A percentile compares a stretch with the other conserved stretches of the same genome.
These are phyloP conservation scores for Pleurotus tuber-regium DNA, from an alignment of 768 basidiomycete species.

Conservation along the genomic window DNA sequence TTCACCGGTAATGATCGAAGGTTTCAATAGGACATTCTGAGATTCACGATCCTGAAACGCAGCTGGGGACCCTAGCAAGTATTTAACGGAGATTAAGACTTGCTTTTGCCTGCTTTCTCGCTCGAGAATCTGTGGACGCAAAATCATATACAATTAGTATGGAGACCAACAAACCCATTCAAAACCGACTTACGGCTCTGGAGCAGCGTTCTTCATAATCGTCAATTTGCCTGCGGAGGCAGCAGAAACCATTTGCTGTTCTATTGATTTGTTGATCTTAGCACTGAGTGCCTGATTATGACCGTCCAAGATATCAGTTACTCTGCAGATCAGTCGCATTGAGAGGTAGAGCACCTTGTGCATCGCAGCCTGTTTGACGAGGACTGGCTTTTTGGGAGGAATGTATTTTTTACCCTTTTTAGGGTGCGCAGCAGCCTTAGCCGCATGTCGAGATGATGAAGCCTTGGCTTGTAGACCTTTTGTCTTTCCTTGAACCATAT, in stretches of 20 bases:
- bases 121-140: too few relatives aligned
- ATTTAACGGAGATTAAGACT: too few relatives aligned
- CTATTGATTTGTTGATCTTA: slow-evolving; percentile 91
- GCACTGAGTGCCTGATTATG: slow-evolving; percentile 69
- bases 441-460: slow-evolving; percentile 52
- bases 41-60: too few relatives aligned
- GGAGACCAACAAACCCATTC: too few relatives aligned
- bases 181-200: slow-evolving; percentile 41
- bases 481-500: slow-evolving; percentile 85
- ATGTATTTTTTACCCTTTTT: slow-evolving; percentile 81
- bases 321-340: not conserved
- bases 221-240: slow-evolving; percentile 88
- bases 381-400: slow-evolving; percentile 75
- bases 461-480: slow-evolving; percentile 69
- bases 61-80: too few relatives aligned
- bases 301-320: not conserved
- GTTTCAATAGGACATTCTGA: too few relatives aligned
- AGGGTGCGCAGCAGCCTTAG: slow-evolving; percentile 63
- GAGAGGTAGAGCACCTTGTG: slow-evolving; percentile 54
- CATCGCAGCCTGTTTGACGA: slow-evolving; percentile 74
- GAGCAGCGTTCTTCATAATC: slow-evolving; percentile 76
- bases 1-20: too few relatives aligned
- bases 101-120: too few relatives aligned
- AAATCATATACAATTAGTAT: too few relatives aligned
- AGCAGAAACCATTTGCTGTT: slow-evolving; percentile 86